Conservation (phyloP, 2,329 filamentous ascomycete species). For the Metarhizium brunneum region DNA sequence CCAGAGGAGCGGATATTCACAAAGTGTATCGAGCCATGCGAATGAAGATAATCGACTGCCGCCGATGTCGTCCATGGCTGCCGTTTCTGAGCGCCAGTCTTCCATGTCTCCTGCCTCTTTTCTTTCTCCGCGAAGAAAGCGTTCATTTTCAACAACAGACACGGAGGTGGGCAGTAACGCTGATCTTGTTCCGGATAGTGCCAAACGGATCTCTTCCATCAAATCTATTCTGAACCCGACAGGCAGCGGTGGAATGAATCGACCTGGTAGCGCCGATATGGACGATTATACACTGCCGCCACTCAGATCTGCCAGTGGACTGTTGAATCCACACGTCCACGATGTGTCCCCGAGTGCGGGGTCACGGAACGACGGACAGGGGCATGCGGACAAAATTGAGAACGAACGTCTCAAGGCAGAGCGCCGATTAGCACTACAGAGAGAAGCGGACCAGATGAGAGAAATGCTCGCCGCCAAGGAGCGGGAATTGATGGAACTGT, state of each 20-base stretch:
- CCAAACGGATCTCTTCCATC: slow-evolving; percentile 63
- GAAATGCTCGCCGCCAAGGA: slow-evolving; percentile 65
- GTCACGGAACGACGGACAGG: slow-evolving; percentile 5
- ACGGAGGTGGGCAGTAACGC: slow-evolving; percentile 32
- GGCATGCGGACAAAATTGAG: slow-evolving; percentile 25
- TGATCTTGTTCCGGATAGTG: slow-evolving; percentile 34
- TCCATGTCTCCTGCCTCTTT: slow-evolving; percentile 54
- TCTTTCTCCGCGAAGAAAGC: slow-evolving; percentile 51
- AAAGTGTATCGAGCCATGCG: slow-evolving; percentile 29
- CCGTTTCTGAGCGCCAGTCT: slow-evolving; percentile 38
- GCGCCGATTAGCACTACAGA: slow-evolving; percentile 54
- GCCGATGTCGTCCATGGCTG: slow-evolving; percentile 39
- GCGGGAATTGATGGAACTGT: slow-evolving; percentile 47
- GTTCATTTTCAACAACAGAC: slow-evolving; percentile 56
- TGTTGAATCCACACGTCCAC: neutral
- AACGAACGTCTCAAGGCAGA: slow-evolving; percentile 48
- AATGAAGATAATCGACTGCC: slow-evolving; percentile 50
- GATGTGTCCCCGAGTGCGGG: slow-evolving; percentile 19
- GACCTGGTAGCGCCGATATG: slow-evolving; percentile 24
- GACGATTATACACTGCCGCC: slow-evolving; percentile 31
- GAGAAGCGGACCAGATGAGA: slow-evolving; percentile 69
- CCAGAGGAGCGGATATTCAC: slow-evolving; percentile 30
- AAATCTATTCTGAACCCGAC: slow-evolving; percentile 64
- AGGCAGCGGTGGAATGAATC: slow-evolving; percentile 12
- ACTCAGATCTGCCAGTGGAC: slow-evolving; percentile 30